phyloP scores from a whole-genome alignment of 2,329 filamentous ascomycete genomes.

The Trichoderma breve region DNA sequence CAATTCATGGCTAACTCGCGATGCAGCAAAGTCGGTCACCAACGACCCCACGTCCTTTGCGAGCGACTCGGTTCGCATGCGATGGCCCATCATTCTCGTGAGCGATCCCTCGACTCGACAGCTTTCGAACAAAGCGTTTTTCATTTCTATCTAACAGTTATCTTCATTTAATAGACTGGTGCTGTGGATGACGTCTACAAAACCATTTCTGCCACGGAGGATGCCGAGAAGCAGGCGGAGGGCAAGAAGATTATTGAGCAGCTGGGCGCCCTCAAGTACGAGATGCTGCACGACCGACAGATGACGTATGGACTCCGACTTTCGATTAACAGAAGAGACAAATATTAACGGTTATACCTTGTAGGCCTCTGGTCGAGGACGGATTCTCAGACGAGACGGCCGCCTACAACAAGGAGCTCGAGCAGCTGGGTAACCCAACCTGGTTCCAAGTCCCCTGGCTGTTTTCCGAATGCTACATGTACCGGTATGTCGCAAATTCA shows the following conservation, averaged over 20 bases:
- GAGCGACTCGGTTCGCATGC: slow-evolving; percentile 75
- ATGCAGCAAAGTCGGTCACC: slow-evolving; percentile 70
- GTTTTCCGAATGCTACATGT: slow-evolving; percentile 91
- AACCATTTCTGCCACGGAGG: slow-evolving; percentile 57
- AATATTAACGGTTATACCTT: slow-evolving; percentile 20
- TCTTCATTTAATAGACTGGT: slow-evolving; percentile 60
- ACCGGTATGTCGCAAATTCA: slow-evolving; percentile 52
- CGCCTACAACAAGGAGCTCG: slow-evolving; percentile 82
- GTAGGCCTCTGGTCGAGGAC: slow-evolving; percentile 72
- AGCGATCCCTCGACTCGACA: slow-evolving; percentile 29
- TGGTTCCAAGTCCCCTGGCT: slow-evolving; percentile 91
- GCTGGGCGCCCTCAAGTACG: slow-evolving; percentile 84
- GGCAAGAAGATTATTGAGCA: slow-evolving; percentile 83
- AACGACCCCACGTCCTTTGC: slow-evolving; percentile 84
- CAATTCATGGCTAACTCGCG: slow-evolving; percentile 12
- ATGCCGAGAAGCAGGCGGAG: slow-evolving; percentile 67
- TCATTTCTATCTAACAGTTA: background rate
- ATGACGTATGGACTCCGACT: slow-evolving; percentile 59
- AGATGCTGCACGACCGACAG: slow-evolving; percentile 82
- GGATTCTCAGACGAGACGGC: slow-evolving; percentile 75
- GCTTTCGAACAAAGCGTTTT: background rate
- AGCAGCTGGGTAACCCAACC: slow-evolving; percentile 66
- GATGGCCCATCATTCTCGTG: slow-evolving; percentile 94
- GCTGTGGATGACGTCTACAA: slow-evolving; percentile 94
- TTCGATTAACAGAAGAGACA: background rate